Base-by-base conservation (phyloP, 148 eudicot genomes). In the Gaultheria prostrata region DNA sequence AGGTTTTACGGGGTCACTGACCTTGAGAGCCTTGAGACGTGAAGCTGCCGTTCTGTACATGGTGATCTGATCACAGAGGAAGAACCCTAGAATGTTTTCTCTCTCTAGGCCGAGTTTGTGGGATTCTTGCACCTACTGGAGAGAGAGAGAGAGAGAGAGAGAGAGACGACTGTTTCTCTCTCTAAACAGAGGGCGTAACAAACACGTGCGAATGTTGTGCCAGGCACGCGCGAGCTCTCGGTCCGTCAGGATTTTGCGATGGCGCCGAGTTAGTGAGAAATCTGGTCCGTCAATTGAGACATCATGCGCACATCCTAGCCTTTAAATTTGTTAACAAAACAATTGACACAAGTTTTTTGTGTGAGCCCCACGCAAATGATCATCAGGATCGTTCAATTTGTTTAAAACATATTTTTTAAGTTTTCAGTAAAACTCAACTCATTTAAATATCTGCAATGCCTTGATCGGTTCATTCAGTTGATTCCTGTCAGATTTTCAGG, bases 31-130 rank as follows among this genome's bases (percentile, higher is more conserved):
- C 80, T 82, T 76, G 63, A 89, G 78, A 59, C 91, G 87, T 28
- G 91, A 87, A 65, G 85, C 85, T 46, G 89, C 85, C 6, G 80
- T 72, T 83, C 91, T 85, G 76, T 89, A 85, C 91, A 89, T 89
- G 82, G 45, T 33, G 78, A 82, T 81, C 83, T 20, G 48, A 69
- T 70, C 49, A 46, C 45, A 2, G 48, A 10, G 21, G 30, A 53
- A 81, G 65, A 81, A 70, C 65, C 61, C 76, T 70, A 33, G 12
- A 24, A 80, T 54, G 67, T 79, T 56, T 78, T 78, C 81, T 54
- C 48, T 54, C 69, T 33, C 56, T 26, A 24, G 79, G 26, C 54
- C 32, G 3, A 49, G 20, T 26, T 33, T 54, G 57, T 78, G 80
- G 21, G n/a, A 50, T 26, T 28, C 14, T 39, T 6, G 61, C 80